A percentile compares a stretch with the other conserved stretches of the same genome.
These are phyloP conservation scores for Russula emetica DNA, from an alignment of 768 basidiomycete genomes.

Conservation along the genomic window DNA sequence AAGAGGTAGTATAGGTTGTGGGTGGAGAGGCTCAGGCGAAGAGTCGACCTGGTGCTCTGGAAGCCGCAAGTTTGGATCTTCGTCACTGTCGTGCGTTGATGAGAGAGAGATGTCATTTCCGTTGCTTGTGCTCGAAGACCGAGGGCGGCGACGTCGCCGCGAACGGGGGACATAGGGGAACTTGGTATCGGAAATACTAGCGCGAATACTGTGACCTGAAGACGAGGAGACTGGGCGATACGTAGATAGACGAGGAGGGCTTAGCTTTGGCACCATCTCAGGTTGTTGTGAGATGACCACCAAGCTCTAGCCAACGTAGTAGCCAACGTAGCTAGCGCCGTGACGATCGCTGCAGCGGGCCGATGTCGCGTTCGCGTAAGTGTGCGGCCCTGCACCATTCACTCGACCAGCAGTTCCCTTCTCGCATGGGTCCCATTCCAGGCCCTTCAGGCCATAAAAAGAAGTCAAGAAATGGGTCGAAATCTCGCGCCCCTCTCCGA, in stretches of 20 bases:
- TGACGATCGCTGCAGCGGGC: background rate
- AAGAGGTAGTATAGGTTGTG: conserved; percentile 7
- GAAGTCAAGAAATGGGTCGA: conserved; percentile 12
- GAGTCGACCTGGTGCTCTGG: conserved; percentile 14
- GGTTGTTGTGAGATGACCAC: background rate
- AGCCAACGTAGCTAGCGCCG: no score
- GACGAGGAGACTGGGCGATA: conserved; percentile 13
- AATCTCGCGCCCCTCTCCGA: background rate
- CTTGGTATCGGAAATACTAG: conserved; percentile 16
- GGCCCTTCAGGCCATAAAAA: conserved; percentile 15
- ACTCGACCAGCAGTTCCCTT: no score
- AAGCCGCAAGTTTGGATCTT: conserved; percentile 5
- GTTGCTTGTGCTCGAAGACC: conserved; percentile 23
- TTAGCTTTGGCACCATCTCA: conserved; percentile 1
- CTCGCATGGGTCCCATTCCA: conserved; percentile 21
- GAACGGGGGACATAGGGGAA: conserved; percentile 10
- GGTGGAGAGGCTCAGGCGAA: background rate
- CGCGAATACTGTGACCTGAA: conserved; percentile 9
- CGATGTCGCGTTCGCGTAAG: background rate
- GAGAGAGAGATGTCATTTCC: conserved; percentile 22
- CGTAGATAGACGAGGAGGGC: conserved; percentile 2
- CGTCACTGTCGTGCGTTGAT: conserved; percentile 23
- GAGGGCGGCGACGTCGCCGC: conserved; percentile 19
- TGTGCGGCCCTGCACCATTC: no score
- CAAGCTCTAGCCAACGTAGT: background rate